A percentile compares a stretch with the other conserved stretches of the same genome.
Evolutionary conservation across 306 rosid genomes (phyloP).

Genomic region (Dryas drummondii): DNA sequence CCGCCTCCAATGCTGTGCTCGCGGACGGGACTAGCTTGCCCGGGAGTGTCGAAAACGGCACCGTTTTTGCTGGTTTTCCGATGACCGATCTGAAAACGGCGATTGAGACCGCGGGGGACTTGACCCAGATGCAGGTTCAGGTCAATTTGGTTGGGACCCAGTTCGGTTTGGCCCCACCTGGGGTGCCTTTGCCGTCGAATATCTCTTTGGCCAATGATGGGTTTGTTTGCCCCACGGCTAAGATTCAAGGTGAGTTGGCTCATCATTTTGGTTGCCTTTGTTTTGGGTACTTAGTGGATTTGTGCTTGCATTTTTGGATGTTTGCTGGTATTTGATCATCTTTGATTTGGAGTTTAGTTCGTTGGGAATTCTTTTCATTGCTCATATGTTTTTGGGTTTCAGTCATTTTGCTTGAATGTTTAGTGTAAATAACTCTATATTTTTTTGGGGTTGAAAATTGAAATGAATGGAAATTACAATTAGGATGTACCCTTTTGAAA

Average conservation of each 20-base stretch:
- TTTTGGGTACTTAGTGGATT: not conserved
- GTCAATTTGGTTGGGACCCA: conserved; percentile 67
- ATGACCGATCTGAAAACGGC: conserved; percentile 89
- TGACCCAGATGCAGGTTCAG: conserved; percentile 77
- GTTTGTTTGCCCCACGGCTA: conserved; percentile 45
- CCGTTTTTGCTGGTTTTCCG: conserved; percentile 73
- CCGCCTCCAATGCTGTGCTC: conserved; percentile 66
- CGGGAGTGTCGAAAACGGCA: conserved; percentile 69
- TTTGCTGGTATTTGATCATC: not conserved
- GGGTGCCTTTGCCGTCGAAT: conserved; percentile 62
- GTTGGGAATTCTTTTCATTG: not conserved
- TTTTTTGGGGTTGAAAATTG: too few relatives aligned
- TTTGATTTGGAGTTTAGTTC: not conserved
- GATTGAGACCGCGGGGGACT: conserved; percentile 82
- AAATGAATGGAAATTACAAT: too few relatives aligned
- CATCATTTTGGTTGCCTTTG: not conserved
- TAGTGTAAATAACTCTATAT: not conserved
- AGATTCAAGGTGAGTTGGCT: conserved; percentile 47
- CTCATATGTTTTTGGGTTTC: not conserved
- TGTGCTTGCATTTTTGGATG: not conserved
- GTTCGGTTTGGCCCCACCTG: conserved; percentile 74
- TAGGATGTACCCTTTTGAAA: too few relatives aligned
- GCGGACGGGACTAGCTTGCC: conserved; percentile 62
- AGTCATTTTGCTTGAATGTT: not conserved
- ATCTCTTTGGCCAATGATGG: conserved; percentile 80